Evolutionary conservation across 2,329 filamentous ascomycete genomes (phyloP).

Genomic region (Alternaria metachromatica): DNA sequence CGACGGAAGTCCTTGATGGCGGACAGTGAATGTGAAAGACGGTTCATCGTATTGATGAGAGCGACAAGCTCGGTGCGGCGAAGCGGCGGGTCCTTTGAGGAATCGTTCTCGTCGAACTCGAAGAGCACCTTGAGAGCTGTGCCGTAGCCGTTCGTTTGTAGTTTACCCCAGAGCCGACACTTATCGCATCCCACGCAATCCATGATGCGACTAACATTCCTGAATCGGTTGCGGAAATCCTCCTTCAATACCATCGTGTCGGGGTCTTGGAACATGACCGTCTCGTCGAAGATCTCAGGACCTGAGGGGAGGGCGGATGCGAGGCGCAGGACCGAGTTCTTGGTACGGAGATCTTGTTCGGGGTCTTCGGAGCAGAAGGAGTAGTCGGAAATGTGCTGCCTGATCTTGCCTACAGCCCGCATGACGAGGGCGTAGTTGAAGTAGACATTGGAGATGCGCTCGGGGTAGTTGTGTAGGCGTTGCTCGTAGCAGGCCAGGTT

Average conservation of each 20-base stretch:
- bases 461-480: conserved; percentile 82
- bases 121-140: conserved; percentile 95
- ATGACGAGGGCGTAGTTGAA: conserved; percentile 98
- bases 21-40: conserved; percentile 80
- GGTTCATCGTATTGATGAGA: conserved; percentile 90
- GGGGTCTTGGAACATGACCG: conserved; percentile 84
- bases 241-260: conserved; percentile 83
- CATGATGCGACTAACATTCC: conserved; percentile 96
- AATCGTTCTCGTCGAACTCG: conserved; percentile 78
- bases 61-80: conserved; percentile 92
- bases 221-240: conserved; percentile 95
- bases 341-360: conserved; percentile 78
- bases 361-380: conserved; percentile 91
- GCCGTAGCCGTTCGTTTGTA: conserved; percentile 94
- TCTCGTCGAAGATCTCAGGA: conserved; percentile 88
- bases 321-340: conserved; percentile 79
- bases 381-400: conserved; percentile 80
- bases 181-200: conserved; percentile 99
- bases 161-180: conserved; percentile 95
- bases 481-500: conserved; percentile 88
- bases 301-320: conserved; percentile 71
- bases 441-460: conserved; percentile 95
- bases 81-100: conserved; percentile 70
- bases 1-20: conserved; percentile 75
- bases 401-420: conserved; percentile 88